Conservation (phyloP, 225 moss, liverwort and hornwort genomes). For the Pseudoscleropodium purum region DNA sequence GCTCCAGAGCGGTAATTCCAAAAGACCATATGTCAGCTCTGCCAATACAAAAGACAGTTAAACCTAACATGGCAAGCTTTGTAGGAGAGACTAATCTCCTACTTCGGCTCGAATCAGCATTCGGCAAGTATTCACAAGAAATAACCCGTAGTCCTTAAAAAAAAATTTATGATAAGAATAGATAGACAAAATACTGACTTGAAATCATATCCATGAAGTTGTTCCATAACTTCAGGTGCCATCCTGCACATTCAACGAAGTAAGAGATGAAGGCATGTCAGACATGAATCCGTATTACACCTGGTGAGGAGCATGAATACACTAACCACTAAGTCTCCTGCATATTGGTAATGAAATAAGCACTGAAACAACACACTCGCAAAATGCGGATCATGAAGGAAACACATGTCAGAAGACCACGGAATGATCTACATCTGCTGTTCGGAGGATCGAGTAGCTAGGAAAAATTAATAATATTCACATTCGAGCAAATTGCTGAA, state of each 20-base stretch:
- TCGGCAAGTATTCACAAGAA: background rate
- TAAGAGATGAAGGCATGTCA: slow-evolving; percentile 3
- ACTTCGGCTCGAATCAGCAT: background rate
- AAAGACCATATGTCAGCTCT: slow-evolving; percentile 99
- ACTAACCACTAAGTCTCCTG: background rate
- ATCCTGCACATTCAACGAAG: slow-evolving; percentile 49
- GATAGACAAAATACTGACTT: slow-evolving; percentile 31
- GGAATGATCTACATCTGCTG: background rate
- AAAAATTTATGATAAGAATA: background rate
- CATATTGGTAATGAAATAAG: background rate
- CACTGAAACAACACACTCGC: background rate
- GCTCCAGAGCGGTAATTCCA: slow-evolving; percentile 95
- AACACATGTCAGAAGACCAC: background rate
- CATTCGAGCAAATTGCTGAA: background rate
- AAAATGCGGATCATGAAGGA: background rate
- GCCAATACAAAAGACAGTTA: slow-evolving; percentile 4
- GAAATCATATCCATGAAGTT: slow-evolving; percentile 97
- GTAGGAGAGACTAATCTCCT: background rate
- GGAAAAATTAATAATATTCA: background rate
- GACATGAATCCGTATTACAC: background rate
- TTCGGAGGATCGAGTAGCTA: background rate
- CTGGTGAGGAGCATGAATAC: background rate
- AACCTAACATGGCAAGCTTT: background rate
- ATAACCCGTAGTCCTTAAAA: background rate
- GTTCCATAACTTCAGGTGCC: slow-evolving; percentile 99